Base-by-base conservation (phyloP, 495 filamentous ascomycete species). In the Aspergillus cristatus region DNA sequence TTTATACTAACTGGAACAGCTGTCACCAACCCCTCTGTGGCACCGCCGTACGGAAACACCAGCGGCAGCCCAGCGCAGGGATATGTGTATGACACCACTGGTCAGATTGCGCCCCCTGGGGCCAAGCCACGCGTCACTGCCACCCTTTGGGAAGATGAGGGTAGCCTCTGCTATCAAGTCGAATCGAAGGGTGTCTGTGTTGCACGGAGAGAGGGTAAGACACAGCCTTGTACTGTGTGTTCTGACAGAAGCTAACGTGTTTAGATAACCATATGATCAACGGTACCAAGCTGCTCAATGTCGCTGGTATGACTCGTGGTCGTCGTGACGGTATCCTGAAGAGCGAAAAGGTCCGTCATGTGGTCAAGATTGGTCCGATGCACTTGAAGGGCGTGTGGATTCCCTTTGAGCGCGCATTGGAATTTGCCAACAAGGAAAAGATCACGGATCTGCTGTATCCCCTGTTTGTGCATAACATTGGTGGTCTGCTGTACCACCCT, bases 231-330 rank as follows among this genome's bases (percentile, higher is more conserved):
- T 4, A 24, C 20, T 8, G 8, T 24, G 4, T n/a, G 4, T 24
- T 24, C 20, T 24, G 20, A 8, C 4, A 24, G 8, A 24, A 4
- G 20, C 20, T 24, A 24, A 24, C 8, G 20, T n/a, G 8, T 8
- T n/a, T 52, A 94, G 91, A 98, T 50, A 98, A 98, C 57, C 84
- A 93, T 51, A 95, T 98, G 89, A 95, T 98, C 61, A 98, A 98
- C 50, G 91, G 91, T 7, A 98, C 91, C 3, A 98, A 98, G 58
- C 65, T 98, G 36, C 67, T 98, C 33, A 98, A 98, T 45, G 91
- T 98, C 14, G 91, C 91, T 14, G 90, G 91, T 2, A 98, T 98
- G 91, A 98, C 91, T 18, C 76, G 91, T 48, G 91, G 91, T 28
- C 82, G 91, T 35, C 78, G 91, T 51, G 91, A 98, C 56, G 91